phyloP scores from a whole-genome alignment of 352 stramenopile species.

The Phytopythium chamaehyphon region DNA sequence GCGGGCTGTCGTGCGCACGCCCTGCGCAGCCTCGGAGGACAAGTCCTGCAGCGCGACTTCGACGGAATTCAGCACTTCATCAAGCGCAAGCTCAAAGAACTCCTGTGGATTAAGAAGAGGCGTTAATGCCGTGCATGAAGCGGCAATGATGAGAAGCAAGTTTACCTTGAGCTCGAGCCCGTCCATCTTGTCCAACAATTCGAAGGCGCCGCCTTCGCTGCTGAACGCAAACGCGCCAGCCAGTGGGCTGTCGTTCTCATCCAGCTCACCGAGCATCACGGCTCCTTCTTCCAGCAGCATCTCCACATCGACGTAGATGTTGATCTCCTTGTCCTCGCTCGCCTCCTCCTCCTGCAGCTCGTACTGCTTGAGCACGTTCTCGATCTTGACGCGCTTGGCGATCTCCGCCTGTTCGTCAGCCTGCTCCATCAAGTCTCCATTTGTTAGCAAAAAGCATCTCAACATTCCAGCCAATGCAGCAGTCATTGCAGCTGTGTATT shows the following conservation, averaged over 20 bases:
- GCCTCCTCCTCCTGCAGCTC: conserved; percentile 33
- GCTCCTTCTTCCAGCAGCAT: conserved; percentile 52
- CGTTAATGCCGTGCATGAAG: neutral
- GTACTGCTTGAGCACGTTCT: conserved; percentile 65
- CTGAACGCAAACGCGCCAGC: conserved; percentile 56
- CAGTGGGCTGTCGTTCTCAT: conserved; percentile 35
- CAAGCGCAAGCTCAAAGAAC: conserved; percentile 63
- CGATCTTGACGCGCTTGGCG: conserved; percentile 43
- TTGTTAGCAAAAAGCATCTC: neutral
- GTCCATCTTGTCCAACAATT: conserved; percentile 64
- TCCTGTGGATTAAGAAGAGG: conserved; percentile 19
- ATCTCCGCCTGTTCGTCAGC: conserved; percentile 15
- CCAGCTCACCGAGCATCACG: conserved; percentile 22
- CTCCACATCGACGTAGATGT: conserved; percentile 40
- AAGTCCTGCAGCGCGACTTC: conserved; percentile 53
- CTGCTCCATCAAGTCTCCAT: conserved; percentile 9
- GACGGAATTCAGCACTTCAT: conserved; percentile 54
- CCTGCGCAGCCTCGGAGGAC: conserved; percentile 45
- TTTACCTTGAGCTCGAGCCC: conserved; percentile 64
- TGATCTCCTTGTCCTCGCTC: conserved; percentile 9
- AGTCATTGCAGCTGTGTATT: too few relatives aligned
- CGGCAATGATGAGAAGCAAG: neutral
- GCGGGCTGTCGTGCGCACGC: conserved; percentile 31
- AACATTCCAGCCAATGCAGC: conserved; percentile 1
- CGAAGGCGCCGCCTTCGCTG: conserved; percentile 50